These are phyloP conservation scores for Fusarium poae DNA, from an alignment of 2,329 filamentous ascomycete genomes.

Conservation along the genomic window DNA sequence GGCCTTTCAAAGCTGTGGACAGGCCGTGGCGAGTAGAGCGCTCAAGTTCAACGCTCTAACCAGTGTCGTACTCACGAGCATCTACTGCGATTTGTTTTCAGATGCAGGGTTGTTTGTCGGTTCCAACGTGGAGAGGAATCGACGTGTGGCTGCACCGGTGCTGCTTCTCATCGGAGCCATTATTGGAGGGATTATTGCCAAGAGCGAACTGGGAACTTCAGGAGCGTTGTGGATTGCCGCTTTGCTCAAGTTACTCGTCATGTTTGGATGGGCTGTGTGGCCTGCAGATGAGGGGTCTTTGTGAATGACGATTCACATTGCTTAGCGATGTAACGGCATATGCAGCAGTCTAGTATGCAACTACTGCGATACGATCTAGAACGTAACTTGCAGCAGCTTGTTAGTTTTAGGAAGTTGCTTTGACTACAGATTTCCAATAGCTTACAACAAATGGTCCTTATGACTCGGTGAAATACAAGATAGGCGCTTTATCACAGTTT, in stretches of 20 bases:
- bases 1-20: conserved; percentile 82
- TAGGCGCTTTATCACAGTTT: not conserved
- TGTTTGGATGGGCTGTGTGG: conserved; percentile 73
- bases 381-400: not conserved
- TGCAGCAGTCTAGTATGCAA: not conserved
- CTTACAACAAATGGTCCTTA: not conserved
- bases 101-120: conserved; percentile 65
- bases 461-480: not conserved
- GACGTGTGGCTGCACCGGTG: conserved; percentile 63
- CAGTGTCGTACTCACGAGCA: conserved; percentile 83
- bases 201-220: conserved; percentile 62
- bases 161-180: conserved; percentile 65
- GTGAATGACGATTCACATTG: conserved; percentile 1
- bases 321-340: not conserved
- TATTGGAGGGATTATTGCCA: conserved; percentile 63
- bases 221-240: conserved; percentile 72
- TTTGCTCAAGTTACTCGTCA: conserved; percentile 67
- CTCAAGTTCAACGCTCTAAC: conserved; percentile 78
- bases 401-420: conserved; percentile 14
- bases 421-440: not conserved
- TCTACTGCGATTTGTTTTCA: conserved; percentile 84
- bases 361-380: not conserved
- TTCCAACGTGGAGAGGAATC: conserved; percentile 64
- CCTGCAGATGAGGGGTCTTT: conserved; percentile 57
- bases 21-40: conserved; percentile 80